These are phyloP conservation scores for Macaranga tanarius DNA, from an alignment of 441 rosid genomes.

Conservation along the genomic window DNA sequence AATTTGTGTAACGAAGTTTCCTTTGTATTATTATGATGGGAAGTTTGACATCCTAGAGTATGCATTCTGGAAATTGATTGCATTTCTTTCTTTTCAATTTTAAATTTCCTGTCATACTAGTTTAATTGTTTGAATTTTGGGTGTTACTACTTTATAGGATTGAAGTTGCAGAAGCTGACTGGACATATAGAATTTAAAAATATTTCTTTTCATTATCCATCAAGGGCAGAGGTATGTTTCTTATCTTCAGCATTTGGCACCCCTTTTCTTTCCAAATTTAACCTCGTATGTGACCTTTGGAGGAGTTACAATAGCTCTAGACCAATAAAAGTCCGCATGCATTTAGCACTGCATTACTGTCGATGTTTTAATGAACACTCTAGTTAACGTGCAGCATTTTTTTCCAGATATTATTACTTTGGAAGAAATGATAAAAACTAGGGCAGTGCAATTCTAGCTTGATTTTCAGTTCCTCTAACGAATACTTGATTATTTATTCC, in stretches of 20 bases:
- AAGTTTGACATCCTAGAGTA: not conserved
- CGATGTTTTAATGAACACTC: slow-evolving; percentile 14
- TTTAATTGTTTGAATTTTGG: slow-evolving; percentile 21
- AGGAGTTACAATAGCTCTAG: not conserved
- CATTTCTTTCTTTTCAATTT: slow-evolving; percentile 1
- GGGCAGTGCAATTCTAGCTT: not conserved
- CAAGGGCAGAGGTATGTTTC: slow-evolving; percentile 60
- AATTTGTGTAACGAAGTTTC: not conserved
- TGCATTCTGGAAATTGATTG: slow-evolving; percentile 3
- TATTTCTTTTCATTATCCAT: slow-evolving; percentile 70
- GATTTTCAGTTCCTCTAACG: not conserved
- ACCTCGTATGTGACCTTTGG: not conserved
- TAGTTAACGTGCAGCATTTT: not conserved
- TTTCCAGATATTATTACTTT: slow-evolving; percentile 2
- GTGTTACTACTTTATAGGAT: slow-evolving; percentile 46
- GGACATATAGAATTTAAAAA: slow-evolving; percentile 66
- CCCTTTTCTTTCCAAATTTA: not conserved
- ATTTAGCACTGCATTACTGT: slow-evolving; percentile 8
- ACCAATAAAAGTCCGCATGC: not conserved
- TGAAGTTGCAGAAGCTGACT: slow-evolving; percentile 52
- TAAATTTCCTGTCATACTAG: not conserved
- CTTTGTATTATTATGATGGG: not conserved
- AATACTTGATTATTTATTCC: not conserved
- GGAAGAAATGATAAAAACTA: slow-evolving; percentile 5
- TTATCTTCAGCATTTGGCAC: slow-evolving; percentile 12